Evolutionary conservation across 768 basidiomycete species (phyloP).

Genomic region (Rhodosporidiobolus sp.): DNA sequence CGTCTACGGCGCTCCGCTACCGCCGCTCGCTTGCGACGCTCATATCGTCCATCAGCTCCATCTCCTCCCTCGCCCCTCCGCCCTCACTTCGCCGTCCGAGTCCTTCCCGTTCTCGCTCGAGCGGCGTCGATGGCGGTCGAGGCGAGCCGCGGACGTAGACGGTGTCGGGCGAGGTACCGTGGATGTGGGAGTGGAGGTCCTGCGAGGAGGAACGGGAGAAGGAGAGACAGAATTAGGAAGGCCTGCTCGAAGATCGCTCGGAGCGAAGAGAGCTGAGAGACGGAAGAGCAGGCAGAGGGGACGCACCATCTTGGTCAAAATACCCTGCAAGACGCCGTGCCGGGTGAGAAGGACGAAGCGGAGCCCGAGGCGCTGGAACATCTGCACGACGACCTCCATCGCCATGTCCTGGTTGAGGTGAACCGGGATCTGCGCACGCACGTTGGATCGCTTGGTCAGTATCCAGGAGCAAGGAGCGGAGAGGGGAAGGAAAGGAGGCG

Average conservation of each 20-base stretch:
- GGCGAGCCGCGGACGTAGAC: not conserved
- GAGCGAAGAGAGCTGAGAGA: not conserved
- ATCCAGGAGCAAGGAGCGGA: not conserved
- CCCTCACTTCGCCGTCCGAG: slow-evolving; percentile 1
- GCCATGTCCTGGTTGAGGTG: slow-evolving; percentile 32
- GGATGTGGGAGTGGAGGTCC: slow-evolving; percentile 36
- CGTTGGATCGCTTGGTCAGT: not conserved
- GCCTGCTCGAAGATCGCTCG: not conserved
- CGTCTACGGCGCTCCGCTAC: not conserved
- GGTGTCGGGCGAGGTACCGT: not conserved
- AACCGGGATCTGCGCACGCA: slow-evolving; percentile 30
- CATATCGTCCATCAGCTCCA: slow-evolving; percentile 23
- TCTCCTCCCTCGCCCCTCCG: slow-evolving; percentile 4
- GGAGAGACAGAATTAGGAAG: not conserved
- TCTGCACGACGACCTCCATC: slow-evolving; percentile 43
- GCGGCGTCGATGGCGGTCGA: not conserved
- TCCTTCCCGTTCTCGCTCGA: not conserved
- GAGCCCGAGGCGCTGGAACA: slow-evolving; percentile 41
- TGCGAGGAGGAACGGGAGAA: not conserved
- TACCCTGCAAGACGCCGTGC: slow-evolving; percentile 28
- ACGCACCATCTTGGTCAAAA: slow-evolving; percentile 41
- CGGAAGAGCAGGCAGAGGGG: not conserved
- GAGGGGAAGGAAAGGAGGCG: not conserved
- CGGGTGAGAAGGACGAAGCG: slow-evolving; percentile 36
- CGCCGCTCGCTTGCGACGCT: slow-evolving; percentile 18